Evolutionary conservation across 257 asterid genomes (phyloP).

Genomic region (Scutellaria galericulata): DNA sequence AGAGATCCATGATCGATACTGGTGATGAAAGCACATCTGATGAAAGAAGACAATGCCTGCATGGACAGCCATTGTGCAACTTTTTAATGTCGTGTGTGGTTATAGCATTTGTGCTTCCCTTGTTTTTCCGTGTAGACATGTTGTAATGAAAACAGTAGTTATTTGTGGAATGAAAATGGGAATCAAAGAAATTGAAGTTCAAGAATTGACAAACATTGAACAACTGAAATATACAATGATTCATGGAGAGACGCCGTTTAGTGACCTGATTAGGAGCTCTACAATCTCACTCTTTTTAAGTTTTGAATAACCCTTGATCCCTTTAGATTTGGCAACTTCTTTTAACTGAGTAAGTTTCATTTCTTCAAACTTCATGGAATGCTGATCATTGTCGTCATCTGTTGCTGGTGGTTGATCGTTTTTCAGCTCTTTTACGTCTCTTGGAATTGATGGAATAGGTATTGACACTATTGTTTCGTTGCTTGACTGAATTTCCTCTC

Average conservation of each 20-base stretch:
- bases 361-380: constrained; percentile 43
- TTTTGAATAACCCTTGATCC: constrained; percentile 76
- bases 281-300: constrained; percentile 69
- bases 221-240: not conserved
- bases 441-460: constrained; percentile 27
- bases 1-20: constrained; percentile 10
- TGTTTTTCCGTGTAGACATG: constrained; percentile 72
- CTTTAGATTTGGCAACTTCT: constrained; percentile 69
- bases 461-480: constrained; percentile 11
- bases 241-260: constrained; percentile 16
- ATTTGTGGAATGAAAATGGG: constrained; percentile 5
- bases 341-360: constrained; percentile 70
- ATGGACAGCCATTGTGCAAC: constrained; percentile 69
- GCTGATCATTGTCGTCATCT: constrained; percentile 26
- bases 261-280: constrained; percentile 50
- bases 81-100: constrained; percentile 75
- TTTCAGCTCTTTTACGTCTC: constrained; percentile 29
- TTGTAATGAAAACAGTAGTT: constrained; percentile 36
- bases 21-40: not conserved
- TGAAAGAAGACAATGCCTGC: constrained; percentile 53
- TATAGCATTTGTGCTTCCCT: constrained; percentile 71
- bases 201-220: constrained; percentile 22
- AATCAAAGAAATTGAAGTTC: not conserved
- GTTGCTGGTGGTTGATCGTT: not conserved
- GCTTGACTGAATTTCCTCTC: constrained; percentile 27